Conservation (phyloP, 1,284 basidiomycete genomes). For the Ganoderma resinaceum region DNA sequence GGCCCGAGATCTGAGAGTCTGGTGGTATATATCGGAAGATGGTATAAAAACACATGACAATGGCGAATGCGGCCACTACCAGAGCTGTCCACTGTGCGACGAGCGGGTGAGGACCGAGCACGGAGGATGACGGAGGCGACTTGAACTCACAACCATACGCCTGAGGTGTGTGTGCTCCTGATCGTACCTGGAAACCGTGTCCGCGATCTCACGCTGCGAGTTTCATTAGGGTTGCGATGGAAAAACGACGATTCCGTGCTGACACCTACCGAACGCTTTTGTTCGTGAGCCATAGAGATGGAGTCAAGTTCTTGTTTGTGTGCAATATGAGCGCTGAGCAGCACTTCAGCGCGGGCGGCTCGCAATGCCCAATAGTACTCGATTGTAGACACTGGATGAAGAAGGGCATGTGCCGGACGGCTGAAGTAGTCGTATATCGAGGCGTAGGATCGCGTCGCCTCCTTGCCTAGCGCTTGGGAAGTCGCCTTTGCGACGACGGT, state of each 20-base stretch:
- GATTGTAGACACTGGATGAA: conserved; percentile 23
- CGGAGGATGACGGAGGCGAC: background rate
- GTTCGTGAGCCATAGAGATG: conserved; percentile 48
- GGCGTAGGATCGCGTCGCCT: background rate
- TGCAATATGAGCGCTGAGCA: conserved; percentile 52
- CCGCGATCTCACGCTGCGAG: conserved; percentile 17
- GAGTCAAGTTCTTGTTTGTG: conserved; percentile 55
- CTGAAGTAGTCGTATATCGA: conserved; percentile 12
- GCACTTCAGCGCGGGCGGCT: conserved; percentile 64
- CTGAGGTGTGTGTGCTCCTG: conserved; percentile 10
- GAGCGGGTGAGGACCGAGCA: background rate
- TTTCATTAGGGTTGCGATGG: too few relatives aligned
- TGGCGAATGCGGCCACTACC: background rate
- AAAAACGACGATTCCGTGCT: background rate
- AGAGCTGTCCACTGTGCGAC: conserved; percentile 16
- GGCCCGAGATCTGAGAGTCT: conserved; percentile 36
- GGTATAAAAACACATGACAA: background rate
- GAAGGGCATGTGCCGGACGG: conserved; percentile 8
- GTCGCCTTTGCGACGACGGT: background rate
- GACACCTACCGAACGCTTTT: conserved; percentile 52
- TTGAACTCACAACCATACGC: conserved; percentile 17
- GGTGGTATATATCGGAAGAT: background rate
- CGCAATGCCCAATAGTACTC: conserved; percentile 69
- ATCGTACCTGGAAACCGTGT: conserved; percentile 11
- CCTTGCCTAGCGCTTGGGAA: background rate